Evolutionary conservation across 116 monocot species (phyloP), one percentile per base, ranked within the genome.

Genomic region (Zostera marina): DNA sequence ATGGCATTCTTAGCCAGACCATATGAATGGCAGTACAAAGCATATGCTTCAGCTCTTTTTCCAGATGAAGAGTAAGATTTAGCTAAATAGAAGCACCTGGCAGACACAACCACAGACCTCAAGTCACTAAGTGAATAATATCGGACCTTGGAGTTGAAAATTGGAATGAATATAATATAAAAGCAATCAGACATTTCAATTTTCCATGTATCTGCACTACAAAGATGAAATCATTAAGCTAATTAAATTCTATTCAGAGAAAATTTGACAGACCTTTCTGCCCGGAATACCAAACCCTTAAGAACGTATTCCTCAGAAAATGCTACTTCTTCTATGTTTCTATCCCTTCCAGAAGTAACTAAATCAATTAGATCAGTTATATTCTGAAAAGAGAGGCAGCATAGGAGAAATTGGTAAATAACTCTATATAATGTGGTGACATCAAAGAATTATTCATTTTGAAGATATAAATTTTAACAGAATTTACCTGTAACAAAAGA

Each of bases 21-120:
- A 40, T 71, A 77, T 52, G 87, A 81, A 85, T 83, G 81, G 44
- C 75, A 74, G 68, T 83, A 91, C 40, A 99, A 67, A 7, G 71
- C 70, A 74, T 91, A 99, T 61, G 98, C 91, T 77, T 99, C 98
- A 55, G 87, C 62, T 68, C 81, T 90, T 70, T 99, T 99, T 42
- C 87, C 83, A 65, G 83, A 81, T 53, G 70, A 74, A 59, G 91
- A 91, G 58, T 99, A 99, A 11, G 98, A 99, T 65, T 99, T 99
- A 13, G 87, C 98, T 54, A 99, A 68, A 73, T 75, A 99, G 67
- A 99, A 99, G 70, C 98, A 99, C 71, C 98, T 99, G 54, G 16
- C 8, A 54, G 45, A 32, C 20, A 52, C 20, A 52, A 59, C 42
- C 15, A 58, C 20, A 44, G 46, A 63, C n/a, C 24, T 65, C 14